Evolutionary conservation across 129 eudicot species (phyloP).

Genomic region (Flaveria bidentis): DNA sequence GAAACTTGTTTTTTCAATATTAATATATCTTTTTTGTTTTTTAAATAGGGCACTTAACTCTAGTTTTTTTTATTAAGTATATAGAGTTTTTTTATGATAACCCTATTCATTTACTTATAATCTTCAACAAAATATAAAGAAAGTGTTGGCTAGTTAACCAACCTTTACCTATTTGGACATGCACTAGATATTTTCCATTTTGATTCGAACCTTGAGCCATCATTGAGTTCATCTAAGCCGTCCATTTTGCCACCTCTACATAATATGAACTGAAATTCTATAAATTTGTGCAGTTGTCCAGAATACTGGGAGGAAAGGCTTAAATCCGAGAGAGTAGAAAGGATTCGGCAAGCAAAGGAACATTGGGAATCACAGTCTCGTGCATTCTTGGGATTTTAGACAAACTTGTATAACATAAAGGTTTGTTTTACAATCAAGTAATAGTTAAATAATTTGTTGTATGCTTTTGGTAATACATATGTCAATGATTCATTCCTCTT

Average conservation of each 20-base stretch:
- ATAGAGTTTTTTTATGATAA: neutral
- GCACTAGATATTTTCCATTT: neutral
- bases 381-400: slow-evolving; percentile 60
- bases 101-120: neutral
- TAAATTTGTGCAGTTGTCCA: slow-evolving; percentile 58
- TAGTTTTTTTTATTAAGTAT: neutral
- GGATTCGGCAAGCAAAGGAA: slow-evolving; percentile 70
- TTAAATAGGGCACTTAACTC: neutral
- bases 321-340: slow-evolving; percentile 64
- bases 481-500: too few relatives aligned
- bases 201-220: neutral
- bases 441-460: slow-evolving; percentile 26
- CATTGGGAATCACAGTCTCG: slow-evolving; percentile 83
- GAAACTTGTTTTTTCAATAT: neutral
- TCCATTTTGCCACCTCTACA: neutral
- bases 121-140: neutral
- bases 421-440: slow-evolving; percentile 28
- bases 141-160: neutral
- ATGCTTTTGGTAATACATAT: slow-evolving; percentile 10
- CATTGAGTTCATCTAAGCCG: neutral
- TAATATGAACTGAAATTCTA: neutral
- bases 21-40: too few relatives aligned
- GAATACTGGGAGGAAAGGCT: slow-evolving; percentile 91
- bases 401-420: slow-evolving; percentile 16
- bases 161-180: neutral